Conservation (phyloP, 805 yeast species). For the Blastobotrys chiropterorum region DNA sequence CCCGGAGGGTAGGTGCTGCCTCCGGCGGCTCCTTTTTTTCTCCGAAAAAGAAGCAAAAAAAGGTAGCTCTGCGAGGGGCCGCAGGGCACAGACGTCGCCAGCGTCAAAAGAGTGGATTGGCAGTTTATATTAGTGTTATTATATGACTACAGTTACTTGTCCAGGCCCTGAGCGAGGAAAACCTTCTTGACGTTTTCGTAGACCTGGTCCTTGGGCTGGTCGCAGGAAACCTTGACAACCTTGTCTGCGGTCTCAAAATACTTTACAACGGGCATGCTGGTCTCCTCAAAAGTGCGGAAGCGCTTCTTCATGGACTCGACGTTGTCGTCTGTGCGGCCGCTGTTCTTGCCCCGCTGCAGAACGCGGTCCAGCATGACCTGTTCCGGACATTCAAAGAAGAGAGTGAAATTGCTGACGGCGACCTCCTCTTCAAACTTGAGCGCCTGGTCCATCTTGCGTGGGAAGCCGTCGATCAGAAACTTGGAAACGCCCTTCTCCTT, state of each 20-base stretch:
- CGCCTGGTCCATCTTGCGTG: constrained; percentile 93
- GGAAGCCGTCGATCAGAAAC: constrained; percentile 85
- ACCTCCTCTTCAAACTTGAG: constrained; percentile 65
- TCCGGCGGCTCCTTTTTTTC: too few relatives aligned
- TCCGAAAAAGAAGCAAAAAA: too few relatives aligned
- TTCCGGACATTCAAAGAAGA: constrained; percentile 36
- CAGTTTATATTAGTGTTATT: not conserved
- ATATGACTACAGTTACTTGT: constrained; percentile 14
- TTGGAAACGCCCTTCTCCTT: constrained; percentile 41
- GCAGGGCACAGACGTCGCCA: too few relatives aligned
- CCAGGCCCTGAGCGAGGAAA: constrained; percentile 30
- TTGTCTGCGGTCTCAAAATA: constrained; percentile 9
- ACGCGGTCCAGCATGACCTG: constrained; percentile 55
- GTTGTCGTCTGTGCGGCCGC: constrained; percentile 6
- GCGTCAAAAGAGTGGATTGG: too few relatives aligned
- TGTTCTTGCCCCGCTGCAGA: constrained; percentile 4
- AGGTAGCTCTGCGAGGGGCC: too few relatives aligned
- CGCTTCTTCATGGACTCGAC: constrained; percentile 7
- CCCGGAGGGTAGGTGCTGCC: too few relatives aligned
- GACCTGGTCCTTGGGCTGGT: constrained; percentile 74
- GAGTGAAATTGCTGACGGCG: constrained; percentile 16
- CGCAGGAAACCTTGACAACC: constrained; percentile 63
- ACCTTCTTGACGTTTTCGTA: constrained; percentile 62
- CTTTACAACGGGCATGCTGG: constrained; percentile 5
- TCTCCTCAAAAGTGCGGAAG: constrained; percentile 2